Evolutionary conservation across 257 asterid genomes (phyloP).

Genomic region (Fraxinus americana): DNA sequence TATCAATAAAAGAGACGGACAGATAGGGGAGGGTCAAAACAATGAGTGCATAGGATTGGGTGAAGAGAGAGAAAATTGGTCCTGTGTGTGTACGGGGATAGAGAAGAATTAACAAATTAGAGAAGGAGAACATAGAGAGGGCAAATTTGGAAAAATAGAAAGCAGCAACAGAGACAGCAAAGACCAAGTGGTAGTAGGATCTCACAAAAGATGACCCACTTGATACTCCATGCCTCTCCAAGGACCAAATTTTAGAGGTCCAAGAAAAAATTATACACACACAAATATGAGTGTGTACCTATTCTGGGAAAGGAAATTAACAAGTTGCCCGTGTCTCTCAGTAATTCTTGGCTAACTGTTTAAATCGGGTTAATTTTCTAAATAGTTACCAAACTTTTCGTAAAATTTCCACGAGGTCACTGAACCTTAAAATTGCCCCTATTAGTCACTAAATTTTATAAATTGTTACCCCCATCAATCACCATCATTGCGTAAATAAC

Average conservation of each 20-base stretch:
- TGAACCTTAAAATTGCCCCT: no score
- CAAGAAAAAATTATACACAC: not conserved
- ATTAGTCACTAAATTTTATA: no score
- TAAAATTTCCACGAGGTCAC: no score
- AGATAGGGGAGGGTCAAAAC: constrained; percentile 32
- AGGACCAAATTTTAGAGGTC: not conserved
- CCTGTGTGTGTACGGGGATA: constrained; percentile 14
- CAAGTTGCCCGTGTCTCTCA: not conserved
- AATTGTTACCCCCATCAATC: no score
- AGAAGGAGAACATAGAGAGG: constrained; percentile 39
- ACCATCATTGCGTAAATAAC: no score
- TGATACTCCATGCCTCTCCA: constrained; percentile 12
- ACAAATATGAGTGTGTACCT: no score
- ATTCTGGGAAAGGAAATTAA: no score
- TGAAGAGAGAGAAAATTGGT: constrained; percentile 32
- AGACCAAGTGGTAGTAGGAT: constrained; percentile 67
- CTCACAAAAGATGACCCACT: constrained; percentile 54
- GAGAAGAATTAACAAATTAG: constrained; percentile 19
- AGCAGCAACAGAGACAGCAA: constrained; percentile 43
- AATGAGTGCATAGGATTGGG: constrained; percentile 32
- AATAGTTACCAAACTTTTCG: no score
- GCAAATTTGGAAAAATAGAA: constrained; percentile 37
- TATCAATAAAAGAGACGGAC: constrained; percentile 21
- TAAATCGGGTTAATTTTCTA: no score
- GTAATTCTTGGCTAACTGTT: not conserved